Percentiles rank a stretch among this genome's conserved stretches.
Evolutionary conservation across 495 filamentous ascomycete species (phyloP).

Genomic region (Podospora conica): DNA sequence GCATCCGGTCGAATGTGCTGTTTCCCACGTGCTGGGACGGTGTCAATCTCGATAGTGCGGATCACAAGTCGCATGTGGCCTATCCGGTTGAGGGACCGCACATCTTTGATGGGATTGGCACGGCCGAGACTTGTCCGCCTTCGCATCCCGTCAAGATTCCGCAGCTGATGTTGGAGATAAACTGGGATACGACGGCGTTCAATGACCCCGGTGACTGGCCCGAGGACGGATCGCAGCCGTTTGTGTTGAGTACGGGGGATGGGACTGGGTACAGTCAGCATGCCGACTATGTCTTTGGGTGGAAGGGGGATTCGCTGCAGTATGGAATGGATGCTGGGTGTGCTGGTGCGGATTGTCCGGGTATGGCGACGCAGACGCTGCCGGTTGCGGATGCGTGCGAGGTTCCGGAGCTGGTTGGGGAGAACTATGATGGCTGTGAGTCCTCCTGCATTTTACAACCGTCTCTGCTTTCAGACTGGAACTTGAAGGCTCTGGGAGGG

Average conservation of each 20-base stretch:
- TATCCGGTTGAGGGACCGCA: slow-evolving; percentile 6
- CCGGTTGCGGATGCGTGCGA: background rate
- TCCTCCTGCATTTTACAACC: too few relatives aligned
- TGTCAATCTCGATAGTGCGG: slow-evolving; percentile 44
- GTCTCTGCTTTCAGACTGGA: background rate
- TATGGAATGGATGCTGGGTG: slow-evolving; percentile 28
- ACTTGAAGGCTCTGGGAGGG: too few relatives aligned
- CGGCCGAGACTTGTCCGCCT: slow-evolving; percentile 35
- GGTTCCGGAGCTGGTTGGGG: slow-evolving; percentile 1
- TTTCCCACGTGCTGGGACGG: slow-evolving; percentile 50
- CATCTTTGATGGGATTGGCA: slow-evolving; percentile 20
- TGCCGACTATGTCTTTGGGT: slow-evolving; percentile 17
- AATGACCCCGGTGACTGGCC: slow-evolving; percentile 36
- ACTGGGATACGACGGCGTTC: slow-evolving; percentile 41
- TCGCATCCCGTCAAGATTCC: slow-evolving; percentile 38
- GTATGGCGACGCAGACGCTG: slow-evolving; percentile 4
- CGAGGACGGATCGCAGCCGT: slow-evolving; percentile 35
- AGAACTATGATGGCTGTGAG: slow-evolving; percentile 5
- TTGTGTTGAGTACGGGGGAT: slow-evolving; percentile 24
- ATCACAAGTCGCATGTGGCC: slow-evolving; percentile 44
- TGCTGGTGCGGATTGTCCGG: slow-evolving; percentile 1
- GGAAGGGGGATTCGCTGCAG: slow-evolving; percentile 35
- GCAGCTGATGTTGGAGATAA: slow-evolving; percentile 40
- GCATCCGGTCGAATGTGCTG: slow-evolving; percentile 33
- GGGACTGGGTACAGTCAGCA: slow-evolving; percentile 11